Percentiles rank a stretch among this genome's conserved stretches.
Conservation (phyloP, 106 monocot genomes). For the Xerophyta viscosa region DNA sequence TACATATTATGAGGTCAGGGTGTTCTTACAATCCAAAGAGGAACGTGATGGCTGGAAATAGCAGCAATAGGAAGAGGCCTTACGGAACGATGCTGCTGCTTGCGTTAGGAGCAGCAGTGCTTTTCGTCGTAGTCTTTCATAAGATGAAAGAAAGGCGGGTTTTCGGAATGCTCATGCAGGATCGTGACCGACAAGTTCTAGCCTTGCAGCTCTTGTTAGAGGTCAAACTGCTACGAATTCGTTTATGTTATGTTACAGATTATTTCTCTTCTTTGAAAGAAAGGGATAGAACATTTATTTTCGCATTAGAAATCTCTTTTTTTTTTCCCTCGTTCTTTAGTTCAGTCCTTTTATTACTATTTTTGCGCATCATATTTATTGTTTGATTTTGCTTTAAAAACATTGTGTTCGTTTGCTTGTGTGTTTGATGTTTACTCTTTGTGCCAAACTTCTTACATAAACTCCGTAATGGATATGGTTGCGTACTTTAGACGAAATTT, state of each 20-base stretch:
- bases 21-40: not conserved
- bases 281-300: no score
- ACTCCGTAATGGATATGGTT: no score
- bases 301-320: no score
- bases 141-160: conserved; percentile 20
- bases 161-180: conserved; percentile 15
- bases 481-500: no score
- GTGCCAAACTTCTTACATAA: no score
- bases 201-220: conserved; percentile 12
- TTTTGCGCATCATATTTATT: not conserved
- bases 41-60: not conserved
- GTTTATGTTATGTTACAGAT: not conserved
- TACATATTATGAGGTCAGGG: not conserved
- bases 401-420: no score
- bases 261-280: not conserved
- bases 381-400: no score
- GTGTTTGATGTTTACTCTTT: no score
- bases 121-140: conserved; percentile 15
- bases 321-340: no score
- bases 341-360: no score
- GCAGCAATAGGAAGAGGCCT: conserved; percentile 14
- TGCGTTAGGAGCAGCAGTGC: conserved; percentile 11
- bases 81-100: conserved; percentile 15
- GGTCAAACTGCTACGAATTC: not conserved
- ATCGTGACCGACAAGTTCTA: conserved; percentile 12